Base-by-base conservation (phyloP, 2,329 filamentous ascomycete genomes). In the Chaetomiaceae sp. region DNA sequence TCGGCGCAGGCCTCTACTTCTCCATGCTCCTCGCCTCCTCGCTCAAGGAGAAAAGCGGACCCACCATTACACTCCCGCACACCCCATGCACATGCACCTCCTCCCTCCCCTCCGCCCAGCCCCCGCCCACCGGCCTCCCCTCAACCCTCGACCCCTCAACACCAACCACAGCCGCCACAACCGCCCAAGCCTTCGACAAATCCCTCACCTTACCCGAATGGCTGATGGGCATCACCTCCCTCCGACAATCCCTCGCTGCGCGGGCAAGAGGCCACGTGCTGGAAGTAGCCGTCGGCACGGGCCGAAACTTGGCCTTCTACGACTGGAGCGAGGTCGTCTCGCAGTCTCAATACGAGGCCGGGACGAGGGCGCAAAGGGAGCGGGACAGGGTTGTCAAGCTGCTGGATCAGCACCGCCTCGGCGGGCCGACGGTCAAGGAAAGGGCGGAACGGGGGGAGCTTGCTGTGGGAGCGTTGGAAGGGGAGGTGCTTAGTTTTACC, bases 251-350 rank as follows among this genome's bases (percentile, higher is more conserved):
- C 20, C 69, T 86, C 23, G 77, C 76, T 1, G 63, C 66, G 12
- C 65, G 68, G 29, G 81, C 78, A 6, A 65, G 65, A 0, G 83
- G 83, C 2, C 71, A 83, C 64, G 82, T 85, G 12, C 74, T 85
- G 29, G 83, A 85, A 66, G 73, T 85, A 12, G 82, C 81, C 17
- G 75, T 85, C 52, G 83, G 83, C 17, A 83, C 82, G 3, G 83
- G 83, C 3, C 73, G 83, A 12, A 86, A 85, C 61, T 63, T 85
- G 15, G 71, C 74, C 36, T 81, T 77, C 65, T 84, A 84, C 64
- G 71, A 78, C 62, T 85, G 81, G 81, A 71, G 70, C 17, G 67
- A 68, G 14, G 63, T 77, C 11, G 66, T 64, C 22, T 61, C 62
- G 3, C 49, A 34, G 14, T 33, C 54, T 11, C 58, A 58, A 8